Evolutionary conservation across 2,329 filamentous ascomycete species (phyloP).

Genomic region (Lomentospora prolificans): DNA sequence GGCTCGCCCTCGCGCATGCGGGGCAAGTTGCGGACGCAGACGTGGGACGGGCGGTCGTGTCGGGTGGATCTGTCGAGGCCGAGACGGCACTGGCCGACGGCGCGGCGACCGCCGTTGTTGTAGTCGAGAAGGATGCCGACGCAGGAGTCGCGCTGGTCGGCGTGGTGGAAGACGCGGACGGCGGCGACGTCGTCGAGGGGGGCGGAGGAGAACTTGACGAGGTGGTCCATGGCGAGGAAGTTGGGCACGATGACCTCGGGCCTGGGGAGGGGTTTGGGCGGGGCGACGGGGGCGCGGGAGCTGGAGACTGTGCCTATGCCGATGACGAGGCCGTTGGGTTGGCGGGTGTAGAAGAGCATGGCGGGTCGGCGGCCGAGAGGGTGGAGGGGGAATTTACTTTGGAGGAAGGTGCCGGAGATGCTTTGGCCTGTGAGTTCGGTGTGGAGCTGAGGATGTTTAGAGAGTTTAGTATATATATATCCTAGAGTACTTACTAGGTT

Average conservation of each 20-base stretch:
- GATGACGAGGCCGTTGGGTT: not conserved
- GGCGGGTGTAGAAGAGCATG: not conserved
- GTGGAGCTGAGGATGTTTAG: not conserved
- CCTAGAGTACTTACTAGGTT: too few relatives aligned
- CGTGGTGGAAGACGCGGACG: not conserved
- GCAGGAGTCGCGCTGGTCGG: not conserved
- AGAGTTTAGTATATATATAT: too few relatives aligned
- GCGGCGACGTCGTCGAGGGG: not conserved
- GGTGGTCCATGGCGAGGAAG: conserved; percentile 2
- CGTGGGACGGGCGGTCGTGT: not conserved
- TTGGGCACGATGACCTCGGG: not conserved
- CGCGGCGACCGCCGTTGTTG: conserved; percentile 6
- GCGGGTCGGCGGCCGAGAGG: not conserved
- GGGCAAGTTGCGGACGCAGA: not conserved
- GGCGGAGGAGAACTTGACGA: not conserved
- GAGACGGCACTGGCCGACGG: not conserved
- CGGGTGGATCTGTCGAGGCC: not conserved
- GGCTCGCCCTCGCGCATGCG: not conserved
- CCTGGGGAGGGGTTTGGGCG: not conserved
- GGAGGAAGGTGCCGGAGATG: not conserved
- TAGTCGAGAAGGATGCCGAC: not conserved
- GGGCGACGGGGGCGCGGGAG: not conserved
- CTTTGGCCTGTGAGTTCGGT: not conserved
- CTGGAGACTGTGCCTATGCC: not conserved
- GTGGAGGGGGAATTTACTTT: not conserved